A percentile compares a stretch with the other conserved stretches of the same genome.
Evolutionary conservation across 176 grass and related monocot species (phyloP).

Genomic region (Ensete ventricosum): DNA sequence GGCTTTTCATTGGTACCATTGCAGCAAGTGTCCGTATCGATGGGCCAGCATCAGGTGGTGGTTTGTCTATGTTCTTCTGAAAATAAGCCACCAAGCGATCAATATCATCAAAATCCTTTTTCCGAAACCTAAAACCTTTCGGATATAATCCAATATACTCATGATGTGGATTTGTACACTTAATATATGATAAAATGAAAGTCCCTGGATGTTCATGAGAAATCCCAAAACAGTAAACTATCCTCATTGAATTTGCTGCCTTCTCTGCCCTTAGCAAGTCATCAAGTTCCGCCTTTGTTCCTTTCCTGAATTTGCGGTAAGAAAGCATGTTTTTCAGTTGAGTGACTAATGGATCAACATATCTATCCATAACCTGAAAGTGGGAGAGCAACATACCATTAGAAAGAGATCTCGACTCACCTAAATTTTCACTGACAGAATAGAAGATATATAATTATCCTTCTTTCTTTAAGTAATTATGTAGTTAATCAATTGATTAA

Average conservation of each 20-base stretch:
- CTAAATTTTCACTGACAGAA: too few relatives aligned
- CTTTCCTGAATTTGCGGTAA: constrained; percentile 85
- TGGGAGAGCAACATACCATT: neutral
- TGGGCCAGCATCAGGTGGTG: constrained; percentile 54
- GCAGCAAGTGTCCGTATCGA: constrained; percentile 64
- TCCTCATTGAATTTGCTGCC: constrained; percentile 77
- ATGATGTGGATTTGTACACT: constrained; percentile 88
- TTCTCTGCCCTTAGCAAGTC: constrained; percentile 67
- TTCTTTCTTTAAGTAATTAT: too few relatives aligned
- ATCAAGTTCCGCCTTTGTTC: constrained; percentile 74
- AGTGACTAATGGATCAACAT: constrained; percentile 83
- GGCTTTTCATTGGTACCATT: constrained; percentile 75
- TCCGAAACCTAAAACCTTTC: constrained; percentile 81
- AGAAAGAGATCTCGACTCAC: neutral
- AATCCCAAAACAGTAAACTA: constrained; percentile 85
- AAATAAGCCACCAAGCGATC: constrained; percentile 77
- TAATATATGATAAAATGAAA: constrained; percentile 86
- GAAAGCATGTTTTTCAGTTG: constrained; percentile 81
- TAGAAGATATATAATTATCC: too few relatives aligned
- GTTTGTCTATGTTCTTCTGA: constrained; percentile 89
- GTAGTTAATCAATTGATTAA: too few relatives aligned
- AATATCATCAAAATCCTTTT: constrained; percentile 88
- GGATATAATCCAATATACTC: constrained; percentile 93
- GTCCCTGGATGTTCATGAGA: constrained; percentile 87
- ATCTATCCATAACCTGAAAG: constrained; percentile 81